Conservation (phyloP, 345 rosid genomes). For the Eucalyptus sp. region DNA sequence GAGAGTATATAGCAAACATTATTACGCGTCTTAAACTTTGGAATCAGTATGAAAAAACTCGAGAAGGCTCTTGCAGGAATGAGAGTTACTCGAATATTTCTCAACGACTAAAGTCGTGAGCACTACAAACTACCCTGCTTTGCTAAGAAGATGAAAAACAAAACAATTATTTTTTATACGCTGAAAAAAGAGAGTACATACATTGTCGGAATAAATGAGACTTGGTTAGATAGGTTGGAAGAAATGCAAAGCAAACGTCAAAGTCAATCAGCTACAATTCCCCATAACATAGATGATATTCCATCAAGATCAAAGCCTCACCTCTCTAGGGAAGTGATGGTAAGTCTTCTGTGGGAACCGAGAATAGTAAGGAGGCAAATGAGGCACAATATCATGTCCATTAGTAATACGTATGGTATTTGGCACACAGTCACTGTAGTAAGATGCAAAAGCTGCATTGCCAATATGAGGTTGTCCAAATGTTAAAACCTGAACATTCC, state of each 20-base stretch:
- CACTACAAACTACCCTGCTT: neutral
- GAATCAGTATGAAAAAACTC: neutral
- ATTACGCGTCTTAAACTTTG: neutral
- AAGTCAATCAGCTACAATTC: neutral
- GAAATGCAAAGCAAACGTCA: neutral
- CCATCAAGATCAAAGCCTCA: neutral
- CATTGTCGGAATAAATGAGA: neutral
- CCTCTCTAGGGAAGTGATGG: constrained; percentile 96
- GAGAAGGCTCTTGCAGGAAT: neutral
- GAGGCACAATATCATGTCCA: constrained; percentile 78
- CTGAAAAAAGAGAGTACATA: neutral
- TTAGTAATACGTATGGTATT: constrained; percentile 53
- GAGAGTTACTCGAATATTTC: neutral
- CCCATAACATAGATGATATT: neutral
- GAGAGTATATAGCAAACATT: no score
- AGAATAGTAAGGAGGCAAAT: constrained; percentile 71
- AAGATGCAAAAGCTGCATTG: constrained; percentile 70
- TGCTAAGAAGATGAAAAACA: neutral
- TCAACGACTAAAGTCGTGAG: neutral
- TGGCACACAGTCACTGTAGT: constrained; percentile 49
- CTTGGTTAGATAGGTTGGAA: neutral
- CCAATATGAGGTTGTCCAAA: constrained; percentile 94
- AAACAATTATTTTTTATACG: neutral
- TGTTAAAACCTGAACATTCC: constrained; percentile 60
- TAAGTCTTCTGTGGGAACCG: constrained; percentile 67